A percentile compares a stretch with the other conserved stretches of the same genome.
Conservation (phyloP, 2,329 filamentous ascomycete species). For the Trichoderma guizhouense region DNA sequence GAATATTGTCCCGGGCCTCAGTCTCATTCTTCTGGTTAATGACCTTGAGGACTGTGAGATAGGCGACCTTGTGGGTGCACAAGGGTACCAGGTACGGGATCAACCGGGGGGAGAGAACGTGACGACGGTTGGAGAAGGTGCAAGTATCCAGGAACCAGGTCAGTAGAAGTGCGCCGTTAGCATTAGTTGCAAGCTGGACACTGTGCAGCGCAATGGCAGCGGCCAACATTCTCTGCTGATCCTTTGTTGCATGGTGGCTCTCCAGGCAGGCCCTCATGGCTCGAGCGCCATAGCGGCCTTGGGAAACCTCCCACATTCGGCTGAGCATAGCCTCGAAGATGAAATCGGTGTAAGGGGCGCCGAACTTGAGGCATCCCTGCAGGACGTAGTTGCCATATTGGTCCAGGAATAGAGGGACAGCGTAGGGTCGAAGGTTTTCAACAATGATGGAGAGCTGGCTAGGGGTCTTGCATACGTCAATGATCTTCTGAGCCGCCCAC, state of each 20-base stretch:
- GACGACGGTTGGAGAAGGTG: slow-evolving; percentile 87
- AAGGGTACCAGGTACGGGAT: slow-evolving; percentile 91
- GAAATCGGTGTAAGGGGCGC: slow-evolving; percentile 84
- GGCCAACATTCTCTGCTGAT: slow-evolving; percentile 92
- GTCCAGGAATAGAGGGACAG: slow-evolving; percentile 87
- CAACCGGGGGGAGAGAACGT: slow-evolving; percentile 84
- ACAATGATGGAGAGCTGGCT: slow-evolving; percentile 82
- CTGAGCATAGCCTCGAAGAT: slow-evolving; percentile 97
- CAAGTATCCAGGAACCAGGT: slow-evolving; percentile 99
- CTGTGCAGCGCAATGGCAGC: slow-evolving; percentile 95
- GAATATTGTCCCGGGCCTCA: slow-evolving; percentile 84
- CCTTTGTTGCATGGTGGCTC: slow-evolving; percentile 90
- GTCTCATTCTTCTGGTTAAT: slow-evolving; percentile 96
- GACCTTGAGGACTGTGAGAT: slow-evolving; percentile 93
- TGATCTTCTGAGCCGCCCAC: slow-evolving; percentile 99
- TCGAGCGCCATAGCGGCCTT: slow-evolving; percentile 89
- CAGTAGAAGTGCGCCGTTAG: slow-evolving; percentile 87
- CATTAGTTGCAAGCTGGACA: slow-evolving; percentile 92
- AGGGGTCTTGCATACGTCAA: slow-evolving; percentile 86
- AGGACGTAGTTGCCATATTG: slow-evolving; percentile 99
- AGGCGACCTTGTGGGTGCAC: slow-evolving; percentile 98
- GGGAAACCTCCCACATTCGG: slow-evolving; percentile 87
- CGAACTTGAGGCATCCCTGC: slow-evolving; percentile 93
- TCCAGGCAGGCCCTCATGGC: slow-evolving; percentile 97
- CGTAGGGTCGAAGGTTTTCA: slow-evolving; percentile 79